Percentiles rank a stretch among this genome's conserved stretches.
Evolutionary conservation across 352 stramenopile species (phyloP).

Genomic region (Phytophthora pisi): DNA sequence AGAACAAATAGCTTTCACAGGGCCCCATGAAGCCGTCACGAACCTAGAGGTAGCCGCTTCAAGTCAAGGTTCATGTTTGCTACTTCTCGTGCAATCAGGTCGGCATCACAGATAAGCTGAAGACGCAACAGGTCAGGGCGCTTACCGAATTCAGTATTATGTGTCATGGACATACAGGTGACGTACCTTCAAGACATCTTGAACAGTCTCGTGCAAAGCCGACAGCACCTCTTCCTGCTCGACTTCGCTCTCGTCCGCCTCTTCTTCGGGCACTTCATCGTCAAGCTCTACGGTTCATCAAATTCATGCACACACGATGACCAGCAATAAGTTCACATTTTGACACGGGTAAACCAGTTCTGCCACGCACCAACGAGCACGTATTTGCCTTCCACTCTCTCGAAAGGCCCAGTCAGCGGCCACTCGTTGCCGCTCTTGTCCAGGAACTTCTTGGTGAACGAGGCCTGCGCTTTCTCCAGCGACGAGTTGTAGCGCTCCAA

Average conservation of each 20-base stretch:
- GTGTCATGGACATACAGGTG: neutral
- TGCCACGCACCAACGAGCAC: conserved; percentile 60
- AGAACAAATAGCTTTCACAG: neutral
- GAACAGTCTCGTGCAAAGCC: conserved; percentile 39
- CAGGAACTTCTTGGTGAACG: conserved; percentile 68
- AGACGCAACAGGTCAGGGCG: neutral
- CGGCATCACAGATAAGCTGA: conserved; percentile 54
- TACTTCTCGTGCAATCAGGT: conserved; percentile 55
- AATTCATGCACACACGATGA: neutral
- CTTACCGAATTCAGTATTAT: neutral
- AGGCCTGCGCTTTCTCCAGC: conserved; percentile 55
- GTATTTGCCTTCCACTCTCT: conserved; percentile 60
- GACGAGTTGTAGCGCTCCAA: conserved; percentile 46
- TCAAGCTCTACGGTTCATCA: conserved; percentile 33
- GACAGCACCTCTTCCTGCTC: conserved; percentile 45
- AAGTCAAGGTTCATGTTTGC: conserved; percentile 62
- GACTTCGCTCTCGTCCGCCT: conserved; percentile 39
- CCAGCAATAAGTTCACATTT: too few species aligned
- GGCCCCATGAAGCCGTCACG: neutral
- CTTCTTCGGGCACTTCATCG: conserved; percentile 47
- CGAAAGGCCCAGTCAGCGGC: conserved; percentile 51
- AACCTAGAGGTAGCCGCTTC: conserved; percentile 55
- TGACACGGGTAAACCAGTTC: neutral
- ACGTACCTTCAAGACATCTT: conserved; percentile 50
- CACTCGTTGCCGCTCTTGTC: conserved; percentile 74